These are phyloP conservation scores for Isatis tinctoria DNA, from an alignment of 345 rosid species.

Conservation along the genomic window DNA sequence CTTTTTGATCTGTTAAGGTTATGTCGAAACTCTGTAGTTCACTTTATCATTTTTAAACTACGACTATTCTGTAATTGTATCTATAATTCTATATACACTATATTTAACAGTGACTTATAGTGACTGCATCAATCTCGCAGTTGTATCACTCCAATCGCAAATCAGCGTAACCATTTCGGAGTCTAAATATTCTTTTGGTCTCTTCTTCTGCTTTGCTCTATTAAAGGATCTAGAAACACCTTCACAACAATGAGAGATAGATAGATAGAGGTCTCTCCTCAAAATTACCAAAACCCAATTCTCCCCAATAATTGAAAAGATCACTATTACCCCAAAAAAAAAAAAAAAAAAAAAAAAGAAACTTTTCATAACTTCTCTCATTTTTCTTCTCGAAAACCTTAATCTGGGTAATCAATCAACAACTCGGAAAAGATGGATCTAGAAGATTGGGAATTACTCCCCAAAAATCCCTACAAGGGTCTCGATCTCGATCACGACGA, in stretches of 20 bases:
- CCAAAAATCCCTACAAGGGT: slow-evolving; percentile 42
- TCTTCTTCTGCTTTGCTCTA: slow-evolving; percentile 16
- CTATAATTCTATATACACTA: not conserved
- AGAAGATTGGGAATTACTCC: slow-evolving; percentile 91
- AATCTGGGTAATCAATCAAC: not conserved
- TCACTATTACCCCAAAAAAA: not conserved
- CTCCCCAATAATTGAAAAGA: not conserved
- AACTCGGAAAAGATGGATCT: slow-evolving; percentile 51
- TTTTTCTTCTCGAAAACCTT: no score
- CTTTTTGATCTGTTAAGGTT: not conserved
- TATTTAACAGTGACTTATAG: not conserved
- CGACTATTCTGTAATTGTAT: not conserved
- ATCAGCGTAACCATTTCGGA: not conserved
- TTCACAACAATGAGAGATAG: not conserved
- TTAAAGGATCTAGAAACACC: slow-evolving; percentile 13
- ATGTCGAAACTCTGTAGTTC: not conserved
- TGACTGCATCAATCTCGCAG: not conserved
- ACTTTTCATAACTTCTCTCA: no score
- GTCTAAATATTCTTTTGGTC: not conserved
- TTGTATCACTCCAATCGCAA: not conserved
- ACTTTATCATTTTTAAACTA: not conserved
- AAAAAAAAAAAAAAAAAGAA: not conserved
- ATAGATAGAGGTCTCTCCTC: not conserved
- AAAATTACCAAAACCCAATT: not conserved
- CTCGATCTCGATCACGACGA: slow-evolving; percentile 37